A percentile compares a stretch with the other conserved stretches of the same genome.
Conservation (phyloP, 1,284 basidiomycete species). For the Apiotrichum mycotoxinovorans region DNA sequence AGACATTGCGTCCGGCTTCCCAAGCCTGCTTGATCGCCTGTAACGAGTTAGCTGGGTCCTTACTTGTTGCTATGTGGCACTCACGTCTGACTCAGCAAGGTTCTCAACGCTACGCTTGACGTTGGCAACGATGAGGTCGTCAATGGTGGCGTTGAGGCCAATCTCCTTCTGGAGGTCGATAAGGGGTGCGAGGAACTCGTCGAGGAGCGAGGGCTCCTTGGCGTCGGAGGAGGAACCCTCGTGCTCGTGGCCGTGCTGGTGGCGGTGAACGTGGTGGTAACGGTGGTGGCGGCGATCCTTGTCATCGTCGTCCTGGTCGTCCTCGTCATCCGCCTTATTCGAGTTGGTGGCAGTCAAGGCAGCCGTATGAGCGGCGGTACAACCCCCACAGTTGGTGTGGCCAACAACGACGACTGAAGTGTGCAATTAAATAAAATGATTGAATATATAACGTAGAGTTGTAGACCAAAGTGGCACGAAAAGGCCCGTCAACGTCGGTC, state of each 20-base stretch:
- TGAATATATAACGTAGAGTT: no score
- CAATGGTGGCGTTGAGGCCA: constrained; percentile 53
- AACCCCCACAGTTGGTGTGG: constrained; percentile 75
- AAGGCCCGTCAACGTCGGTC: background rate
- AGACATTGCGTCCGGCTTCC: constrained; percentile 61
- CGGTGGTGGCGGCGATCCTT: background rate
- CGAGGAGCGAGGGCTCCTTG: constrained; percentile 59
- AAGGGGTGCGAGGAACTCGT: constrained; percentile 70
- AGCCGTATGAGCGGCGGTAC: constrained; percentile 58
- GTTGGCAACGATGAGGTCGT: constrained; percentile 67
- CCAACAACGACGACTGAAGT: constrained; percentile 71
- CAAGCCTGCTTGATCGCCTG: constrained; percentile 66
- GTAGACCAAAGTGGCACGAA: no score
- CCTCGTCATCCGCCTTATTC: background rate
- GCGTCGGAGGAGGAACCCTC: constrained; percentile 22
- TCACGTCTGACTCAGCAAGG: constrained; percentile 52
- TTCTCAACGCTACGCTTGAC: constrained; percentile 72
- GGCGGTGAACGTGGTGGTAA: constrained; percentile 2
- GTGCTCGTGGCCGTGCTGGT: constrained; percentile 10
- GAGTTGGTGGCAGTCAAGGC: constrained; percentile 19
- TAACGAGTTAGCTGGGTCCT: no score
- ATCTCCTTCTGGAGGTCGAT: constrained; percentile 59
- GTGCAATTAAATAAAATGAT: no score
- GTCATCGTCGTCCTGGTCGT: background rate
- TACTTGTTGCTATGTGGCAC: background rate